Percentiles rank a stretch among this genome's conserved stretches.
Conservation (phyloP, 176 grass and related monocot genomes). For the Neostapfia colusana region DNA sequence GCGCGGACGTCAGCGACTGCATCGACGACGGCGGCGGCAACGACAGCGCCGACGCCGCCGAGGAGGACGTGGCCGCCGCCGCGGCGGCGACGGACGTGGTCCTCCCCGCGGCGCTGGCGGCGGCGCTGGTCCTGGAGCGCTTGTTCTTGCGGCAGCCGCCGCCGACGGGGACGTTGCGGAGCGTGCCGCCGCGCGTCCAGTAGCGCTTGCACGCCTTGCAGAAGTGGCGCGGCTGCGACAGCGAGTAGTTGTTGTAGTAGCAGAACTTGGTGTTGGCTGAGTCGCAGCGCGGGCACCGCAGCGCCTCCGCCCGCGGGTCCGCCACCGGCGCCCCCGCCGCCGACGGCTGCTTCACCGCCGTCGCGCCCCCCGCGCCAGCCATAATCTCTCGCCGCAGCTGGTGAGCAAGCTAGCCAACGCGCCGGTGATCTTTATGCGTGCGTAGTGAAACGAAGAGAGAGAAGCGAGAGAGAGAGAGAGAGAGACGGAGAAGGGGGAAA, state of each 20-base stretch:
- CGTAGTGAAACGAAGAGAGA: background rate
- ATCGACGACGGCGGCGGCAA: background rate
- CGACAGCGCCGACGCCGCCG: constrained; percentile 3
- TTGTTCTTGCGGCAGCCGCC: constrained; percentile 97
- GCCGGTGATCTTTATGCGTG: background rate
- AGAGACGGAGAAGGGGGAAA: background rate
- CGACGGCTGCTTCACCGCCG: constrained; percentile 36
- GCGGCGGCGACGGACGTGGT: background rate
- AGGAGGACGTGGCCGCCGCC: constrained; percentile 24
- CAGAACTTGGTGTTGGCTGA: constrained; percentile 99
- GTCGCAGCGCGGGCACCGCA: constrained; percentile 84
- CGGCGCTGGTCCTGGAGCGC: constrained; percentile 47
- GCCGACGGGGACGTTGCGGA: constrained; percentile 94
- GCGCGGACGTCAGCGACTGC: constrained; percentile 33
- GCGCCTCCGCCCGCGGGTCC: constrained; percentile 50
- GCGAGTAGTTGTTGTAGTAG: constrained; percentile 99
- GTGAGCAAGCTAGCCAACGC: background rate
- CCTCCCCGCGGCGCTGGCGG: constrained; percentile 4
- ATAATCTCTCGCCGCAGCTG: background rate
- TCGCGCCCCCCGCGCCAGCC: constrained; percentile 57
- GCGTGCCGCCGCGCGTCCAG: constrained; percentile 96
- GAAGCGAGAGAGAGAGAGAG: background rate
- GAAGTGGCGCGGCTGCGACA: constrained; percentile 96
- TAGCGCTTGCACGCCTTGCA: constrained; percentile 99
- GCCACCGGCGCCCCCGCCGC: constrained; percentile 16